phyloP scores from a whole-genome alignment of 1,284 basidiomycete species.

The Cutaneotrichosporon mucoides region DNA sequence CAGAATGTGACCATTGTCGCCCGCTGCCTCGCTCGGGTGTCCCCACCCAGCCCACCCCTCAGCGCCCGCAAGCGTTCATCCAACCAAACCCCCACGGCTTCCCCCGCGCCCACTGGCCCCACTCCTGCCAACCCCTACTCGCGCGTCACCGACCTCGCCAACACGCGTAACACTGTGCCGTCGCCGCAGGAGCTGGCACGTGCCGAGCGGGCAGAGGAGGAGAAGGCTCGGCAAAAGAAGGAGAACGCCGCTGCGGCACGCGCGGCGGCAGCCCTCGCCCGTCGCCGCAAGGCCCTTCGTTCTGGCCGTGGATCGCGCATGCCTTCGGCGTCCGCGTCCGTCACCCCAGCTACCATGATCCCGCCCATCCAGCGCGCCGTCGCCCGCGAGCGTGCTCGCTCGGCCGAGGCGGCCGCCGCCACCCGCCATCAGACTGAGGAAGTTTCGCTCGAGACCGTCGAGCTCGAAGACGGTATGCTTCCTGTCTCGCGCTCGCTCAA shows the following conservation, averaged over 20 bases:
- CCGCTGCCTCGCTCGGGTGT: conserved; percentile 27
- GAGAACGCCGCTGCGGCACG: conserved; percentile 31
- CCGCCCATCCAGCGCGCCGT: conserved; percentile 20
- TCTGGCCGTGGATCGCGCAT: conserved; percentile 13
- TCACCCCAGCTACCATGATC: conserved; percentile 17
- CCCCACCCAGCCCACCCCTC: conserved; percentile 7
- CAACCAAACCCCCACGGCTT: conserved; percentile 16
- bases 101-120: conserved; percentile 9
- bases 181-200: conserved; percentile 30
- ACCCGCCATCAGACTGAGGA: conserved; percentile 1
- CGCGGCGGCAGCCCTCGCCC: conserved; percentile 24
- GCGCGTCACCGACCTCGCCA: conserved; percentile 29
- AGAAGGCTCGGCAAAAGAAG: conserved; percentile 29
- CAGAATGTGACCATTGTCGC: conserved; percentile 30
- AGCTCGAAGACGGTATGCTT: conserved; percentile 18
- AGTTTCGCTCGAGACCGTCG: conserved; percentile 8
- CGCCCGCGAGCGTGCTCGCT: conserved; percentile 18
- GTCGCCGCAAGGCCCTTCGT: conserved; percentile 16
- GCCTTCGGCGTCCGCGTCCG: conserved; percentile 5
- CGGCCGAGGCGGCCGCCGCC: conserved; percentile 16
- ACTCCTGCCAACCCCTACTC: conserved; percentile 30
- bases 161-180: conserved; percentile 29
- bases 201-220: conserved; percentile 26
- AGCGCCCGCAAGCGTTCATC: conserved; percentile 15
- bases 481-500: conserved; percentile 23